A percentile compares a stretch with the other conserved stretches of the same genome.
These are phyloP conservation scores for Gossypium schwendimanii DNA, from an alignment of 441 rosid genomes.

Conservation along the genomic window DNA sequence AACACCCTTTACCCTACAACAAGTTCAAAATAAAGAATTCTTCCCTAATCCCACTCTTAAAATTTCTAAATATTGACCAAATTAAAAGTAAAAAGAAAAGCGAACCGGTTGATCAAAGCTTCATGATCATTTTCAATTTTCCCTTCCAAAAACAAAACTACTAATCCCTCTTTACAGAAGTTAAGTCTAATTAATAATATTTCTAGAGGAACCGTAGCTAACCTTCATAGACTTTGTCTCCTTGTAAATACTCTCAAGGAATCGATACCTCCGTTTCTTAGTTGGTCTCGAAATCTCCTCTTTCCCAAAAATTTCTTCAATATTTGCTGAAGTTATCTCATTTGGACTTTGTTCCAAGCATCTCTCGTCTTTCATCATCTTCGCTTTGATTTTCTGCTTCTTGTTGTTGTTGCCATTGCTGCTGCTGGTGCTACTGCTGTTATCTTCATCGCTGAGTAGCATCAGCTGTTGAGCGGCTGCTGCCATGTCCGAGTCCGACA, in stretches of 20 bases:
- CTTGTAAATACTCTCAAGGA: slow-evolving; percentile 43
- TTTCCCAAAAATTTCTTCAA: slow-evolving; percentile 45
- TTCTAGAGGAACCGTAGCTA: slow-evolving; percentile 8
- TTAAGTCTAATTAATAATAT: background rate
- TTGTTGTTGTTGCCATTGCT: background rate
- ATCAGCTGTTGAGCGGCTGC: slow-evolving; percentile 39
- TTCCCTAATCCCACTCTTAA: background rate
- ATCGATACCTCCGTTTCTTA: slow-evolving; percentile 34
- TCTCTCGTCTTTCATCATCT: background rate
- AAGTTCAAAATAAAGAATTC: background rate
- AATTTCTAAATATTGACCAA: background rate
- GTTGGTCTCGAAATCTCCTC: slow-evolving; percentile 30
- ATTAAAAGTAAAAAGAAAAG: background rate
- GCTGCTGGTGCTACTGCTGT: slow-evolving; percentile 4
- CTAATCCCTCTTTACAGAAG: background rate
- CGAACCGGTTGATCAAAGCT: background rate
- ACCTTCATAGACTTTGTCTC: slow-evolving; percentile 30
- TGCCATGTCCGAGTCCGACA: slow-evolving; percentile 32
- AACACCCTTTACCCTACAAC: background rate
- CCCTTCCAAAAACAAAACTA: background rate
- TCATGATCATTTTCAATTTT: background rate
- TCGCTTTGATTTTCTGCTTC: background rate
- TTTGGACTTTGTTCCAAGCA: slow-evolving; percentile 14
- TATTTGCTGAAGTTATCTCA: slow-evolving; percentile 24
- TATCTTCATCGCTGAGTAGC: slow-evolving; percentile 59